phyloP scores from a whole-genome alignment of 495 filamentous ascomycete species.

The Clohesyomyces aquaticus region DNA sequence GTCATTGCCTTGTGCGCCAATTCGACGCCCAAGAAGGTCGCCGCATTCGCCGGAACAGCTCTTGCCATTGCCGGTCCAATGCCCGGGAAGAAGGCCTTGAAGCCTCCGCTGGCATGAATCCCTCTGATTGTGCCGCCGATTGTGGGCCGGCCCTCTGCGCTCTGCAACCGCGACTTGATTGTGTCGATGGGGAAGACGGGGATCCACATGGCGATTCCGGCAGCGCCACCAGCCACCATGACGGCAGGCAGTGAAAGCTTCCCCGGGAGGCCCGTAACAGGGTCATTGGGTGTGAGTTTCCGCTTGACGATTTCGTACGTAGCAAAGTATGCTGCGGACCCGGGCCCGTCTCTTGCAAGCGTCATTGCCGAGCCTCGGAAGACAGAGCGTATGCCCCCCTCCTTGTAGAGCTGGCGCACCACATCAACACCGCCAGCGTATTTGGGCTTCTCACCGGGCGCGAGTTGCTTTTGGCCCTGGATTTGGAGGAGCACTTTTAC shows the following conservation, averaged over 20 bases:
- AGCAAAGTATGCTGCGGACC: conserved; percentile 93
- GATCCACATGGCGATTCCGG: conserved; percentile 98
- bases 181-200: conserved; percentile 98
- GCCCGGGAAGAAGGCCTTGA: conserved; percentile 96
- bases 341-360: conserved; percentile 89
- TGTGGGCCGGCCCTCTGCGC: conserved; percentile 82
- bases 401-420: conserved; percentile 90
- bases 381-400: conserved; percentile 86
- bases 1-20: conserved; percentile 50
- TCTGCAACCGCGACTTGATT: conserved; percentile 92
- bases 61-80: conserved; percentile 90
- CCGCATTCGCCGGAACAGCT: conserved; percentile 93
- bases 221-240: conserved; percentile 83
- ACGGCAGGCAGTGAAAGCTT: conserved; percentile 80
- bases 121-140: conserved; percentile 77
- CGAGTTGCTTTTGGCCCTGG: conserved; percentile 85
- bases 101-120: conserved; percentile 76
- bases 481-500: conserved; percentile 98
- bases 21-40: conserved; percentile 59
- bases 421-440: conserved; percentile 89
- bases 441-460: conserved; percentile 88
- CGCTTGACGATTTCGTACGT: conserved; percentile 96
- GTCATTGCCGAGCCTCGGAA: conserved; percentile 92
- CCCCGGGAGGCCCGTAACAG: conserved; percentile 68
- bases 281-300: conserved; percentile 81